These are phyloP conservation scores for Cytospora piceicola DNA, from an alignment of 2,329 filamentous ascomycete genomes.

Conservation along the genomic window DNA sequence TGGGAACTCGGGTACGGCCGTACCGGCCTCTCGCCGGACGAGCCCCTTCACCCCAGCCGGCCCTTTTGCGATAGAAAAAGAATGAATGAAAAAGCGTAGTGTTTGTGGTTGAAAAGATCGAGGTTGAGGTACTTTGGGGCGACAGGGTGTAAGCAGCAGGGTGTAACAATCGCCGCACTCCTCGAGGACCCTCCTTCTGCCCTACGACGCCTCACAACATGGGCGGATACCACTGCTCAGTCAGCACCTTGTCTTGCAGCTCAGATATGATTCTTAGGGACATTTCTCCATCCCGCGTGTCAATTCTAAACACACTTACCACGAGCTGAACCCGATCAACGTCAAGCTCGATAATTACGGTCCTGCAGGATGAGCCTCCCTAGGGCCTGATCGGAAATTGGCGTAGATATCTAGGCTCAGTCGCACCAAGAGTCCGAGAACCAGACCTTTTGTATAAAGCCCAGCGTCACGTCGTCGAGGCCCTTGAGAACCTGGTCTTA, in stretches of 20 bases:
- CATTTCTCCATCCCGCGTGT: not conserved
- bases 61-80: too few species aligned
- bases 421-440: not conserved
- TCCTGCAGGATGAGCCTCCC: constrained; percentile 3
- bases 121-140: too few species aligned
- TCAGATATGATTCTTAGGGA: constrained; percentile 5
- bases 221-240: constrained; percentile 20
- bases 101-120: too few species aligned
- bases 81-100: too few species aligned
- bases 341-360: not conserved
- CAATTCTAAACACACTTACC: constrained; percentile 7
- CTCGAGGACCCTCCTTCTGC: constrained; percentile 12
- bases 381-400: constrained; percentile 12
- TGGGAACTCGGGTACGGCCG: too few species aligned
- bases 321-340: constrained; percentile 2
- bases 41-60: too few species aligned
- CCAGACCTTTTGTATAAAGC: constrained; percentile 1
- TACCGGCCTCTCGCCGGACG: too few species aligned
- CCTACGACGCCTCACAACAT: constrained; percentile 15
- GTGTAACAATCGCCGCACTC: too few species aligned
- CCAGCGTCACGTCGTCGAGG: constrained; percentile 9
- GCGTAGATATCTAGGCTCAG: not conserved
- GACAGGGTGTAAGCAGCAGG: too few species aligned
- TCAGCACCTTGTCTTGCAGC: constrained; percentile 30
- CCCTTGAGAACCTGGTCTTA: not conserved